A percentile compares a stretch with the other conserved stretches of the same genome.
phyloP scores from a whole-genome alignment of 2,329 filamentous ascomycete genomes.

The Dactylellina haptotyla region DNA sequence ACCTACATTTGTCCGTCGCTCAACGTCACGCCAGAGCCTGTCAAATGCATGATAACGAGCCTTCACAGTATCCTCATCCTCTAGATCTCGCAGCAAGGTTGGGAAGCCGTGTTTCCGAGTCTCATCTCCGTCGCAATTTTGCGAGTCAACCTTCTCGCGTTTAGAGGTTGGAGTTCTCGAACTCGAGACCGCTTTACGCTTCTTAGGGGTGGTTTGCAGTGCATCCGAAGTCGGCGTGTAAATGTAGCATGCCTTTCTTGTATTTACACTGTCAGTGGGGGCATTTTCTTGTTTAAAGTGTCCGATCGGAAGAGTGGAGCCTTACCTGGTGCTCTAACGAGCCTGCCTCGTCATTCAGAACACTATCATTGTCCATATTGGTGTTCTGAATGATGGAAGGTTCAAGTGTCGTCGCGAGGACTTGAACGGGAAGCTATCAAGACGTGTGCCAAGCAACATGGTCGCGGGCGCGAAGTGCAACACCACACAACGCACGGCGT shows the following conservation, averaged over 20 bases:
- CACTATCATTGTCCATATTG: constrained; percentile 50
- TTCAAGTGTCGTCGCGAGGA: constrained; percentile 26
- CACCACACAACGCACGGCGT: constrained; percentile 17
- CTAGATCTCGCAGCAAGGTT: constrained; percentile 68
- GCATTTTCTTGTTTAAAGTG: constrained; percentile 16
- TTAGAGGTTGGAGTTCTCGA: constrained; percentile 52
- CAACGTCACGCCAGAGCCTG: constrained; percentile 72
- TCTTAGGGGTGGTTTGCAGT: constrained; percentile 60
- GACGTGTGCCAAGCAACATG: constrained; percentile 23
- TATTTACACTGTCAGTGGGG: constrained; percentile 28
- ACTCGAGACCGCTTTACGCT: constrained; percentile 58
- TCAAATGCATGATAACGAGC: constrained; percentile 72
- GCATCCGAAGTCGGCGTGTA: constrained; percentile 58
- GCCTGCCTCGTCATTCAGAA: constrained; percentile 41
- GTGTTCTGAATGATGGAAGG: constrained; percentile 9
- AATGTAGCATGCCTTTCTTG: constrained; percentile 61
- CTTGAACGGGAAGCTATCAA: constrained; percentile 49
- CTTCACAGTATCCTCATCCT: constrained; percentile 65
- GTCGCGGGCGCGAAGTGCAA: constrained; percentile 40
- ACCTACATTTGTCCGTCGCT: constrained; percentile 71
- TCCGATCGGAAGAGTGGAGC: constrained; percentile 17
- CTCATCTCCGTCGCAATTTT: constrained; percentile 31
- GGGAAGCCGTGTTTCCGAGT: constrained; percentile 62
- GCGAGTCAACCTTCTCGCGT: constrained; percentile 46
- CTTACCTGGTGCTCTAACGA: constrained; percentile 53